Conservation (phyloP, 192 early-diverging fungal genomes). For the Backusella luteola region DNA sequence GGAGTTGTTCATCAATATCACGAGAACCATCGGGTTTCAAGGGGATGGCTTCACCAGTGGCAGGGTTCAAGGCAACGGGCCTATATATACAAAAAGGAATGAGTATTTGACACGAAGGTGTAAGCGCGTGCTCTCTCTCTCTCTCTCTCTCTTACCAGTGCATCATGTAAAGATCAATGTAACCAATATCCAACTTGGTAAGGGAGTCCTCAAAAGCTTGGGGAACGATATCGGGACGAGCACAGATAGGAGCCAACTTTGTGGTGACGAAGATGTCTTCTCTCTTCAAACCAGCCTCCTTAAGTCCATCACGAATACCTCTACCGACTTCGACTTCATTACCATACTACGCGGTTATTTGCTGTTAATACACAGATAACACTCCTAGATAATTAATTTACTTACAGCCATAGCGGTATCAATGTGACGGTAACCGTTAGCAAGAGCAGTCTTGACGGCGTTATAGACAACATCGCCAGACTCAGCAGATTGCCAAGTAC, state of each 20-base stretch:
- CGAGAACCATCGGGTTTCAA: conserved; percentile 33
- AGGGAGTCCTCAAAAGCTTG: conserved; percentile 66
- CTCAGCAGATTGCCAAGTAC: conserved; percentile 55
- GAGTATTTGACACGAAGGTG: neutral
- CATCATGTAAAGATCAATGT: conserved; percentile 79
- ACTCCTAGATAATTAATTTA: neutral
- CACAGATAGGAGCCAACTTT: conserved; percentile 56
- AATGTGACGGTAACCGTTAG: conserved; percentile 71
- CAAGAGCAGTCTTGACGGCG: conserved; percentile 65
- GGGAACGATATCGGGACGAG: conserved; percentile 57
- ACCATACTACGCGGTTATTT: conserved; percentile 42
- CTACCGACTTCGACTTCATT: conserved; percentile 83
- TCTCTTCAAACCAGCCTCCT: conserved; percentile 50
- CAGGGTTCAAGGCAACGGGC: conserved; percentile 36
- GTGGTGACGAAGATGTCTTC: conserved; percentile 78
- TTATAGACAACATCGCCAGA: conserved; percentile 46
- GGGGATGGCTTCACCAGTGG: conserved; percentile 23
- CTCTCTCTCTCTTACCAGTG: conserved; percentile 21
- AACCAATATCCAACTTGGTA: conserved; percentile 66
- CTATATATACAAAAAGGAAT: neutral
- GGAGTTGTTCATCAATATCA: conserved; percentile 27
- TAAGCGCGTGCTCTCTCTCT: neutral
- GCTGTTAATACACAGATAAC: neutral
- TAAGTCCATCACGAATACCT: conserved; percentile 55
- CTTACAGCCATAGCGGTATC: conserved; percentile 38